Evolutionary conservation across 305 asterid genomes (phyloP).

Genomic region (Plantago coronopus): DNA sequence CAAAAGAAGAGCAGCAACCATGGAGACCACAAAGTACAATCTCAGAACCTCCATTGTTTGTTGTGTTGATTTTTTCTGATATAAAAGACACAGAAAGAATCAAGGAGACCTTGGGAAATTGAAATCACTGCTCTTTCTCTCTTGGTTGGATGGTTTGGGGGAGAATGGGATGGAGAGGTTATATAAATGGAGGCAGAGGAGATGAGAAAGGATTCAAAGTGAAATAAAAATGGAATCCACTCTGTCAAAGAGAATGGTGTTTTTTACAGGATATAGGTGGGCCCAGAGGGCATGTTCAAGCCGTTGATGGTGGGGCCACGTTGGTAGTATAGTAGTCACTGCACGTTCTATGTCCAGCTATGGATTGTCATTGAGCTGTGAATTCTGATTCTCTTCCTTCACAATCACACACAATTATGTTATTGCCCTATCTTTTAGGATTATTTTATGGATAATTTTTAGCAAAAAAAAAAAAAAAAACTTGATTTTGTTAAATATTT

Average conservation of each 20-base stretch:
- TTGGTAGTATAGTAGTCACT: constrained; percentile 3
- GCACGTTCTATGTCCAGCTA: constrained; percentile 19
- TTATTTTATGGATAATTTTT: too few species aligned
- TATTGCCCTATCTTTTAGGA: background rate
- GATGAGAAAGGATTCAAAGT: background rate
- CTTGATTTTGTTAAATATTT: too few species aligned
- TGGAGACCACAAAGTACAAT: constrained; percentile 25
- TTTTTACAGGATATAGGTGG: constrained; percentile 16
- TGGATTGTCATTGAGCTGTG: constrained; percentile 10
- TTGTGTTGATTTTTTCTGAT: background rate
- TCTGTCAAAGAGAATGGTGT: constrained; percentile 13
- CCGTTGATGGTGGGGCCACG: constrained; percentile 24
- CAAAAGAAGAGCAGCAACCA: constrained; percentile 37
- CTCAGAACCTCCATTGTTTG: constrained; percentile 41
- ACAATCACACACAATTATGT: too few species aligned
- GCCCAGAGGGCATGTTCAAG: constrained; percentile 7
- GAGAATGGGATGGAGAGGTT: background rate
- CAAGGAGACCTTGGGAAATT: background rate
- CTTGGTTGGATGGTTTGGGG: background rate
- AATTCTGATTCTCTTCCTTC: constrained; percentile 13
- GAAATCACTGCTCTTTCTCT: background rate
- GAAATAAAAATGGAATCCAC: constrained; percentile 9
- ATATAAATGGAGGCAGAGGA: background rate
- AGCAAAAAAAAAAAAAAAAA: too few species aligned
- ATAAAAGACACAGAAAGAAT: background rate